Base-by-base conservation (phyloP, 2,329 filamentous ascomycete genomes). In the Ceratocystis cacaofunesta region DNA sequence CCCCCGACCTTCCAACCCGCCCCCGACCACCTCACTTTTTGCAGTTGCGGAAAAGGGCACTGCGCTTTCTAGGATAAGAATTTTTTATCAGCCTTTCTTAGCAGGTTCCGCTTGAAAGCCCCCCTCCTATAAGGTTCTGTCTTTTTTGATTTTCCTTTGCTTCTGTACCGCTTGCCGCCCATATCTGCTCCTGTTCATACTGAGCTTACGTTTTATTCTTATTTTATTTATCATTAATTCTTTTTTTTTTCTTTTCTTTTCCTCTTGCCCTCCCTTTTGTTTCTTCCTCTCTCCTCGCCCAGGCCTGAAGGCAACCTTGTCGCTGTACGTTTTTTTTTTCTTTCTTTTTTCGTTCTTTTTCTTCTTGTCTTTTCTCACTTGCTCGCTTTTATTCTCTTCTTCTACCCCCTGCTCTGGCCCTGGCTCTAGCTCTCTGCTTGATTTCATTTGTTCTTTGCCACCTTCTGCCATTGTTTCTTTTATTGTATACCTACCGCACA, bases 21-120 rank as follows among this genome's bases (percentile, higher is more conserved):
- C 41, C 63, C 65, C 65, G 65, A 66, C 65, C 65, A 58, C 65
- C 61, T 66, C 48, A 57, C 55, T 66, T 66, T 66, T 66, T 44
- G 32, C 58, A 12, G 48, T 66, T 44, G 32, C 58, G 48, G 48
- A 30, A 55, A 61, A 62, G 64, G 64, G 58, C 64, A 61, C 58
- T 25, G 58, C 58, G 46, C 57, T 25, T 19, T 19, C 44, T 41
- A 65, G 50, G 55, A 30, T 22, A 30, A 61, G 48, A 41, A 12
- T 36, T 41, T 36, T 32, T 41, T 41, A 41, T 41, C 36, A 41
- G 36, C 36, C 36, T 41, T 41, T 41, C 36, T 41, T 41, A 12
- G 36, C 36, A 41, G 10, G 36, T 12, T 41, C 36, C 10, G 36
- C 36, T 41, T 41, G 36, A 41, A 41, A 41, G 36, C 3, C 36